These are phyloP conservation scores for Phytophthora vignae DNA, from an alignment of 352 stramenopile genomes.

Conservation along the genomic window DNA sequence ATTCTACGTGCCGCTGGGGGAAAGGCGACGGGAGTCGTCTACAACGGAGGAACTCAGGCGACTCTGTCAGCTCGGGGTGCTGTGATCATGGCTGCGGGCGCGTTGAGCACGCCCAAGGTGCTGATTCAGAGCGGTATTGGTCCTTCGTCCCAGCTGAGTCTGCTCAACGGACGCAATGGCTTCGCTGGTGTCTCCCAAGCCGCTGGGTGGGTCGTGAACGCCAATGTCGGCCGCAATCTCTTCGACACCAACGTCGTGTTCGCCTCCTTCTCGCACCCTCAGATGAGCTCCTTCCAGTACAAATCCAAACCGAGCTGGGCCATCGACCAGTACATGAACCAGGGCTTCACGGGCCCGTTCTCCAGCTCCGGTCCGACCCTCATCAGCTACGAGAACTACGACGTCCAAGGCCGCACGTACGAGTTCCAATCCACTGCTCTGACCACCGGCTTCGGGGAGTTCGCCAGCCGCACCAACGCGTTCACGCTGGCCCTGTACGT, in stretches of 20 bases:
- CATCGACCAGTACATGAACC: conserved; percentile 61
- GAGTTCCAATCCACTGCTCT: conserved; percentile 65
- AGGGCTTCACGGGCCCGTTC: conserved; percentile 43
- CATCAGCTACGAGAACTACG: conserved; percentile 67
- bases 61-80: conserved; percentile 45
- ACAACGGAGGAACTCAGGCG: conserved; percentile 48
- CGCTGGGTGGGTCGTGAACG: conserved; percentile 53
- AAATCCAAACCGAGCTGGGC: conserved; percentile 38
- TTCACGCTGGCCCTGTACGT: conserved; percentile 61
- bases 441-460: conserved; percentile 50
- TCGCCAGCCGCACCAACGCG: conserved; percentile 35
- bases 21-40: conserved; percentile 52
- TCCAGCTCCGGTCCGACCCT: conserved; percentile 55
- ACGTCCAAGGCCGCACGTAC: conserved; percentile 54
- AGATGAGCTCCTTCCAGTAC: conserved; percentile 61
- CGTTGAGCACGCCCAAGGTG: conserved; percentile 78
- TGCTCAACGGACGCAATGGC: conserved; percentile 45
- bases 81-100: conserved; percentile 76
- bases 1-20: conserved; percentile 49
- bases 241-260: conserved; percentile 69
- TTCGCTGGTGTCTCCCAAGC: conserved; percentile 52
- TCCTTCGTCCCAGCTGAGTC: conserved; percentile 51
- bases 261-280: conserved; percentile 50
- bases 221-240: conserved; percentile 57
- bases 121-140: conserved; percentile 83